Evolutionary conservation across 768 basidiomycete species (phyloP), one percentile per base, ranked within the genome.

Genomic region (Xerocomellus dryophilus): DNA sequence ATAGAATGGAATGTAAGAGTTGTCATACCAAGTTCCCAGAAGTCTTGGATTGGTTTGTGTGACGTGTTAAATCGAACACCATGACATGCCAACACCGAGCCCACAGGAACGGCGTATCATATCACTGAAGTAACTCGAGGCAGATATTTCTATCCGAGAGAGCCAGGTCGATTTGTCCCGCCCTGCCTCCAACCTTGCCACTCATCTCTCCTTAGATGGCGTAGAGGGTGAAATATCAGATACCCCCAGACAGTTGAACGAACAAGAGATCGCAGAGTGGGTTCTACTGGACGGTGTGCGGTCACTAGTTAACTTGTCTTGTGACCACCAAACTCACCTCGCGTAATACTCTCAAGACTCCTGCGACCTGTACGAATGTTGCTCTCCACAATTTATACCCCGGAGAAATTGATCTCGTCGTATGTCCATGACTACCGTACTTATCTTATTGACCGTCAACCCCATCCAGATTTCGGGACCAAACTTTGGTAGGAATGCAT

Each of bases 311-410:
- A 50, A 53, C 10, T 21, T 53, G 29, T 51, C 59, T n/a, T 32
- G 42, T 54, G 12, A 44, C 18, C 38, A 38, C 43, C 50, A 27
- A 36, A 5, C 57, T 54, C 43, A 58, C 42, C 47, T 51, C 44
- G 52, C 35, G 42, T 38, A 41, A 51, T 23, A 17, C 29, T 52
- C 4, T 47, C 57, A 90, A 65, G 89, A 93, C 92, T 10, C 91
- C 95, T 5, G 93, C 94, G 4, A 90, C 95, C 12, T 97, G 95
- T 66, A 78, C 90, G 3, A 97, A 96, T 63, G 85, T 98, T 54
- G 93, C 83, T 2, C 73, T 98, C 39, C 90, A 96, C 70, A 98
- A 98, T 62, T 63, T 98, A 9, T 95, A 86, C 67, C 86, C 85
- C 2, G 86, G 80, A 34, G 73, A 90, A 65, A 90, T 98, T 31